These are phyloP conservation scores for Penicillium sp. DNA, from an alignment of 2,329 filamentous ascomycete species.

Conservation along the genomic window DNA sequence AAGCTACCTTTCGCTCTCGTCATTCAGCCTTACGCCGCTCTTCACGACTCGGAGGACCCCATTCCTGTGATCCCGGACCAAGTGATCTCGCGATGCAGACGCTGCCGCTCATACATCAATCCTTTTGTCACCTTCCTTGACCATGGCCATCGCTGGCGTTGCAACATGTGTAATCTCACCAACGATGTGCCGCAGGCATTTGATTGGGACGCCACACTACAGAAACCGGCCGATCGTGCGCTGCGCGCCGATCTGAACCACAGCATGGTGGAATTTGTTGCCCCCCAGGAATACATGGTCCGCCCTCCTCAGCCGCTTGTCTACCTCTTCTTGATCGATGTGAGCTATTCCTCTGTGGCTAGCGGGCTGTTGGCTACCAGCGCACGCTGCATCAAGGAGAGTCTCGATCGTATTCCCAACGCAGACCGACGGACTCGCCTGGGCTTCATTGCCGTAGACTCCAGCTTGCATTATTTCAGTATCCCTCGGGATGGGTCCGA, in stretches of 20 bases:
- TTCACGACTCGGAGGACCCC: slow-evolving; percentile 88
- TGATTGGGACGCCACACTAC: slow-evolving; percentile 91
- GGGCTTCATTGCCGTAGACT: slow-evolving; percentile 93
- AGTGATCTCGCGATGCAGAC: slow-evolving; percentile 91
- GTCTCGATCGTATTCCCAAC: slow-evolving; percentile 95
- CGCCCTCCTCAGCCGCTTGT: slow-evolving; percentile 92
- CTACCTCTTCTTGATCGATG: slow-evolving; percentile 92
- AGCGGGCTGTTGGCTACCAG: slow-evolving; percentile 88
- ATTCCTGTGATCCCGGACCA: slow-evolving; percentile 94
- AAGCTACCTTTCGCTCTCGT: slow-evolving; percentile 92
- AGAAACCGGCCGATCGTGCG: slow-evolving; percentile 90
- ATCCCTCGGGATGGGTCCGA: slow-evolving; percentile 86
- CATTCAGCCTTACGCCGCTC: slow-evolving; percentile 89
- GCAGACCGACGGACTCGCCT: slow-evolving; percentile 87
- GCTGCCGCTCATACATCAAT: slow-evolving; percentile 97
- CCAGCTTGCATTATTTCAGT: slow-evolving; percentile 91
- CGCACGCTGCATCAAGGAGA: slow-evolving; percentile 90
- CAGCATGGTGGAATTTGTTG: slow-evolving; percentile 95
- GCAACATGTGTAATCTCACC: slow-evolving; percentile 98
- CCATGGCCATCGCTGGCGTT: slow-evolving; percentile 95
- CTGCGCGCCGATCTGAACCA: slow-evolving; percentile 90
- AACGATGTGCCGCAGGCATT: slow-evolving; percentile 99
- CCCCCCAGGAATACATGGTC: slow-evolving; percentile 99
- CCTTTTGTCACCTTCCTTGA: slow-evolving; percentile 95
- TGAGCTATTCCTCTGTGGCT: slow-evolving; percentile 85